Percentiles rank a stretch among this genome's conserved stretches.
phyloP scores from a whole-genome alignment of 2,329 filamentous ascomycete genomes.

The Monosporascus sp. region DNA sequence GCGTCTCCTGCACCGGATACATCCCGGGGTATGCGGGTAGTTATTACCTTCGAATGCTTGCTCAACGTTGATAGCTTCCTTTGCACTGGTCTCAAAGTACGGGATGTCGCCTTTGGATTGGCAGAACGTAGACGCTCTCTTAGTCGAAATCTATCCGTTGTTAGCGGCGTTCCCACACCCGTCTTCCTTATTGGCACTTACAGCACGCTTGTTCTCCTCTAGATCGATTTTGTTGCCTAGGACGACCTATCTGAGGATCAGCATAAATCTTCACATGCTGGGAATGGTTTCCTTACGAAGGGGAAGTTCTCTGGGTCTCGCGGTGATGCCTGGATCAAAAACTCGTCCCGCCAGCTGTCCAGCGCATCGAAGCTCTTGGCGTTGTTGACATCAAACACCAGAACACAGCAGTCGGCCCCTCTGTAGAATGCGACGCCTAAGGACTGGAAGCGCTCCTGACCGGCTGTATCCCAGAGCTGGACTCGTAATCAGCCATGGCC shows the following conservation, averaged over 20 bases:
- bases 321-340: slow-evolving; percentile 93
- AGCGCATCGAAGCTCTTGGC: slow-evolving; percentile 98
- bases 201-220: slow-evolving; percentile 93
- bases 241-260: slow-evolving; percentile 58
- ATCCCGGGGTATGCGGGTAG: neutral
- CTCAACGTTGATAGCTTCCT: slow-evolving; percentile 97
- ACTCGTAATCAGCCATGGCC: slow-evolving; percentile 12
- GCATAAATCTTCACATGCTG: neutral
- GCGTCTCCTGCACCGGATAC: neutral
- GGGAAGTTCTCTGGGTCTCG: slow-evolving; percentile 96
- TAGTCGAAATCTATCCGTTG: slow-evolving; percentile 70
- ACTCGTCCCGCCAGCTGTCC: slow-evolving; percentile 98
- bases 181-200: slow-evolving; percentile 30
- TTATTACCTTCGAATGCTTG: slow-evolving; percentile 62
- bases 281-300: slow-evolving; percentile 62
- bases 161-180: slow-evolving; percentile 13
- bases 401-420: slow-evolving; percentile 93
- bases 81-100: slow-evolving; percentile 98
- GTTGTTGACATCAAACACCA: slow-evolving; percentile 98
- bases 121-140: slow-evolving; percentile 95
- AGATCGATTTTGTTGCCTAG: slow-evolving; percentile 99
- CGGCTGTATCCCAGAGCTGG: slow-evolving; percentile 95
- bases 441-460: slow-evolving; percentile 95
- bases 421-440: slow-evolving; percentile 96
- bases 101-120: slow-evolving; percentile 96